phyloP scores from a whole-genome alignment of 2,329 filamentous ascomycete genomes.

The Aspergillus fructus region DNA sequence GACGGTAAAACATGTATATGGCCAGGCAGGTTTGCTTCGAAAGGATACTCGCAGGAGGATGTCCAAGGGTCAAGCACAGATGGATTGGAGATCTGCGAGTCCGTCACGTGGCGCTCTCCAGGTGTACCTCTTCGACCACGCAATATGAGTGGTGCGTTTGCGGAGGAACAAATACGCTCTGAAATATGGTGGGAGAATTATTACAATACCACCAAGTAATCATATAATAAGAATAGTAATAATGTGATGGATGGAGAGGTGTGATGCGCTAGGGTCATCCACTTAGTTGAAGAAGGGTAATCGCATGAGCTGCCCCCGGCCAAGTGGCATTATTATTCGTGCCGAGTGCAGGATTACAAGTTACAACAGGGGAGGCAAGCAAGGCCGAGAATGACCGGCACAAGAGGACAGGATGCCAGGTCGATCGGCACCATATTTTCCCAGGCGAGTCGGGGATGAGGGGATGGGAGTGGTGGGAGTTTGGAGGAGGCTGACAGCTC shows the following conservation, averaged over 20 bases:
- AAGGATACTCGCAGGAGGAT: slow-evolving; percentile 12
- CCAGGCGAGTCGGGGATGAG: background rate
- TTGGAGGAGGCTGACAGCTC: background rate
- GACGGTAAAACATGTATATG: slow-evolving; percentile 12
- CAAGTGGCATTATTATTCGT: background rate
- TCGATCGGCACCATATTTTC: background rate
- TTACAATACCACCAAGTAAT: background rate
- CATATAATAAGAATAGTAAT: background rate
- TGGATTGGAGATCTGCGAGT: slow-evolving; percentile 4
- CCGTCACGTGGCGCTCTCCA: slow-evolving; percentile 16
- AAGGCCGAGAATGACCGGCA: background rate
- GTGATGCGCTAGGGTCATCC: too few relatives aligned
- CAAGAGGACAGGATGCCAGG: background rate
- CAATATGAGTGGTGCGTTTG: slow-evolving; percentile 2
- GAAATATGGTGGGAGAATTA: background rate
- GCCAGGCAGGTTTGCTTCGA: slow-evolving; percentile 11
- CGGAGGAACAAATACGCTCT: background rate
- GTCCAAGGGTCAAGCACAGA: slow-evolving; percentile 8
- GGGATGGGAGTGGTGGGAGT: background rate
- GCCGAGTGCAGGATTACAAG: slow-evolving; percentile 2
- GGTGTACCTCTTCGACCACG: slow-evolving; percentile 3
- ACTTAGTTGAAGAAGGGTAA: too few relatives aligned
- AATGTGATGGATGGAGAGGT: background rate
- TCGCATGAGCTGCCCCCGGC: background rate
- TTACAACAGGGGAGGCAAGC: background rate